Conservation (phyloP, 805 yeast species). For the Candida takata region DNA sequence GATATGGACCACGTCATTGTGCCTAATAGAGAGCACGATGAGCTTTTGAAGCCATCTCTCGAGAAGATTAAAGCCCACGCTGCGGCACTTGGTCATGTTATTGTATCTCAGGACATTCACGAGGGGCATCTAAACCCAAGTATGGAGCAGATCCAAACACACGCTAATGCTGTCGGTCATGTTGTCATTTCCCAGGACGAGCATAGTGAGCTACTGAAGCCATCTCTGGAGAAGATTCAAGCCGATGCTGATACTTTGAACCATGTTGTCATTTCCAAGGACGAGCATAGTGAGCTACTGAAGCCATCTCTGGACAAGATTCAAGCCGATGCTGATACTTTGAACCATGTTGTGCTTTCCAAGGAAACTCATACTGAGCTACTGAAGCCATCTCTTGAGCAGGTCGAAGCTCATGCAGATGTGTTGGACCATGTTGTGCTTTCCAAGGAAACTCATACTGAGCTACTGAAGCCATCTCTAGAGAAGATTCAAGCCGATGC, state of each 20-base stretch:
- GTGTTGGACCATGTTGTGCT: too few species aligned
- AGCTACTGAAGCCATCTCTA: constrained; percentile 8
- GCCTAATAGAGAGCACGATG: constrained; percentile 21
- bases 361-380: too few species aligned
- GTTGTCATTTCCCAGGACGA: constrained; percentile 10
- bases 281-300: constrained; percentile 18
- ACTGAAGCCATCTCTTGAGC: too few species aligned
- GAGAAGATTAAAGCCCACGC: too few species aligned
- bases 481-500: constrained; percentile 8
- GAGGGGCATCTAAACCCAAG: constrained; percentile 9
- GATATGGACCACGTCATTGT: constrained; percentile 3
- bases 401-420: too few species aligned
- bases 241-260: constrained; percentile 3
- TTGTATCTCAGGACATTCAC: constrained; percentile 9
- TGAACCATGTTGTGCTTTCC: too few species aligned
- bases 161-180: constrained; percentile 5
- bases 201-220: constrained; percentile 7
- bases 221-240: constrained; percentile 10
- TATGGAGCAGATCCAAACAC: constrained; percentile 6
- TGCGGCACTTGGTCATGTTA: neutral
- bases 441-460: constrained; percentile 4
- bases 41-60: constrained; percentile 4
- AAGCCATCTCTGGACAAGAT: constrained; percentile 1
- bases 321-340: too few species aligned
- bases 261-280: constrained; percentile 9